These are phyloP conservation scores for Scheffersomyces spartinae DNA, from an alignment of 805 yeast genomes.

Conservation along the genomic window DNA sequence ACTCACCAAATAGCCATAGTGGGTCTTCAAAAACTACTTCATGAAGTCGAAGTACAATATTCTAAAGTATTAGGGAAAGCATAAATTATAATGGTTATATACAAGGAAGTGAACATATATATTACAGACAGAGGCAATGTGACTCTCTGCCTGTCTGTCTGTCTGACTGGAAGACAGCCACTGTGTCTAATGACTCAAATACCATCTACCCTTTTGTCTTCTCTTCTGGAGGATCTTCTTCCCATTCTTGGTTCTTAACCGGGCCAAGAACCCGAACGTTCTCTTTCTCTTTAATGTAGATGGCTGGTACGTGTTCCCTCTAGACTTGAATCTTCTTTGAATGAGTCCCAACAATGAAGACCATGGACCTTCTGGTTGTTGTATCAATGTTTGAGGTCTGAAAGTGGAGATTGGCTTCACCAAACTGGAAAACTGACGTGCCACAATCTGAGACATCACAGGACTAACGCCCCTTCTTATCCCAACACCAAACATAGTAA, in stretches of 20 bases:
- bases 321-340: conserved; percentile 66
- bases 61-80: conserved; percentile 38
- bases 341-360: conserved; percentile 23
- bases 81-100: too few relatives aligned
- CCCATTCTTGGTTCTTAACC: conserved; percentile 65
- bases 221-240: conserved; percentile 70
- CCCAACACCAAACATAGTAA: too few relatives aligned
- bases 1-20: conserved; percentile 75
- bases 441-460: too few relatives aligned
- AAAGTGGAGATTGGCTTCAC: conserved; percentile 3
- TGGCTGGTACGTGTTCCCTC: conserved; percentile 95
- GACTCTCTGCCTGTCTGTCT: too few relatives aligned
- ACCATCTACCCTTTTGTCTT: conserved; percentile 89
- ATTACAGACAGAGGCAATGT: too few relatives aligned
- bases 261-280: conserved; percentile 78
- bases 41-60: conserved; percentile 49
- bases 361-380: too few relatives aligned
- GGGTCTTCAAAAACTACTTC: conserved; percentile 61
- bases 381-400: too few relatives aligned
- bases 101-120: too few relatives aligned
- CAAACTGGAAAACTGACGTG: conserved; percentile 3
- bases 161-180: too few relatives aligned
- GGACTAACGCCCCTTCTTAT: too few relatives aligned
- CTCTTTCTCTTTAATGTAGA: conserved; percentile 84
- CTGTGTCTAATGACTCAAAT: conserved; percentile 62